phyloP scores from a whole-genome alignment of 2,329 filamentous ascomycete genomes.

The Arthrobotrys conoides region DNA sequence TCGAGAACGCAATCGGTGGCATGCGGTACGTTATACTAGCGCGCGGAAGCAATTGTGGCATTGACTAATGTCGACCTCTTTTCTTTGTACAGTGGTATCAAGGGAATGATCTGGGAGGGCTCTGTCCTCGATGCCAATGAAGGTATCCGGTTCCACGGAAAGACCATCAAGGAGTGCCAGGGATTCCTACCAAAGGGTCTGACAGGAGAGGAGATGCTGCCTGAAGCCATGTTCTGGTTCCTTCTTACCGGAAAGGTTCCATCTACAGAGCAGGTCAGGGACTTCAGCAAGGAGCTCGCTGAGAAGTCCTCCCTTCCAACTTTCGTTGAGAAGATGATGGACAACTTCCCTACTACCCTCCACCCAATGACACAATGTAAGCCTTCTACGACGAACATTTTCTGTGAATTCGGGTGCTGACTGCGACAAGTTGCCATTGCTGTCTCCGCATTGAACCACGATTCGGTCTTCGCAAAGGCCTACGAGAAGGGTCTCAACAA shows the following conservation, averaged over 20 bases:
- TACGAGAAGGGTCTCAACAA: constrained; percentile 94
- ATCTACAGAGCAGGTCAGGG: constrained; percentile 82
- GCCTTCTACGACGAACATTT: not conserved
- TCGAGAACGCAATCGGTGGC: constrained; percentile 93
- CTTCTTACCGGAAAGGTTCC: constrained; percentile 94
- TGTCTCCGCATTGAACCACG: constrained; percentile 95
- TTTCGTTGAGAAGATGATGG: constrained; percentile 89
- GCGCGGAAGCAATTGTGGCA: not conserved
- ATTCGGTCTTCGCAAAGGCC: constrained; percentile 90
- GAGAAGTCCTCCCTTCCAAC: constrained; percentile 85
- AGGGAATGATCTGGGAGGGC: constrained; percentile 99
- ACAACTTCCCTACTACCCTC: constrained; percentile 87
- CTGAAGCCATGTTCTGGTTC: constrained; percentile 99
- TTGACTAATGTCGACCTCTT: not conserved
- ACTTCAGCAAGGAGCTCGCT: constrained; percentile 86
- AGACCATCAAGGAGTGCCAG: constrained; percentile 98
- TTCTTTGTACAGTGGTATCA: constrained; percentile 76
- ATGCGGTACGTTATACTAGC: constrained; percentile 77
- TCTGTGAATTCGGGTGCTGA: not conserved
- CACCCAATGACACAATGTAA: constrained; percentile 94
- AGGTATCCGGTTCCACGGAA: constrained; percentile 97
- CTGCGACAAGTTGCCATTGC: constrained; percentile 78
- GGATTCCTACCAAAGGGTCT: constrained; percentile 91
- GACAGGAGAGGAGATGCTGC: constrained; percentile 94
- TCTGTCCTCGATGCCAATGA: constrained; percentile 96